Conservation (phyloP, 78 protist species). For the Dictyostelium discoideum region DNA sequence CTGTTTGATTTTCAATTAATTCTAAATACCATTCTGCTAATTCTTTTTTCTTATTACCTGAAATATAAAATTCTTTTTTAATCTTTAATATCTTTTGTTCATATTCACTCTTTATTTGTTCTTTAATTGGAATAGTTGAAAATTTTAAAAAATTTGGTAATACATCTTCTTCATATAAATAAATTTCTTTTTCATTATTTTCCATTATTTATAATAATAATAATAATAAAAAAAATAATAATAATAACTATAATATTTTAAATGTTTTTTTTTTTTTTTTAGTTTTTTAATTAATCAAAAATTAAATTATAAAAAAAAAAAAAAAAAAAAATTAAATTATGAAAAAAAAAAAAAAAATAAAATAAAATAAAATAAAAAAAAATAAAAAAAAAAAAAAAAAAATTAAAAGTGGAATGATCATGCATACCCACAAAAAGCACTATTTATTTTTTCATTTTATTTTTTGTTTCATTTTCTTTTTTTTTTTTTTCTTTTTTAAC, state of each 20-base stretch:
- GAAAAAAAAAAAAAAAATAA: not conserved
- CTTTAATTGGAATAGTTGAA: not conserved
- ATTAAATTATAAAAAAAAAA: not conserved
- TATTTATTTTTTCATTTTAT: no score
- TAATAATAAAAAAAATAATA: not conserved
- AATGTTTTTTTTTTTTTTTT: no score
- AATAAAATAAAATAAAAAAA: not conserved
- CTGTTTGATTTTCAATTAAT: constrained; percentile 36
- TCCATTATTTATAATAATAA: not conserved
- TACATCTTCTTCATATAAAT: not conserved
- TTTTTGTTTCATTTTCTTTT: no score
- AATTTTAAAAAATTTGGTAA: constrained; percentile 26
- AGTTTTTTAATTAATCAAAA: no score
- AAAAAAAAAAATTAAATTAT: not conserved
- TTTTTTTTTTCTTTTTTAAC: no score
- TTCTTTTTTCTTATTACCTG: constrained; percentile 27
- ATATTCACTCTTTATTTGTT: not conserved
- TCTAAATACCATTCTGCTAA: constrained; percentile 50
- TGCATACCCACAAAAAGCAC: no score
- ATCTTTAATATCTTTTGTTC: constrained; percentile 14
- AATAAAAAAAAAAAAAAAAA: not conserved
- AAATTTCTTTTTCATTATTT: not conserved
- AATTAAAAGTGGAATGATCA: no score
- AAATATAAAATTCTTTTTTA: constrained; percentile 14
- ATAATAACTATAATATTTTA: not conserved